Base-by-base conservation (phyloP, 306 rosid genomes). In the Prosopis cineraria region DNA sequence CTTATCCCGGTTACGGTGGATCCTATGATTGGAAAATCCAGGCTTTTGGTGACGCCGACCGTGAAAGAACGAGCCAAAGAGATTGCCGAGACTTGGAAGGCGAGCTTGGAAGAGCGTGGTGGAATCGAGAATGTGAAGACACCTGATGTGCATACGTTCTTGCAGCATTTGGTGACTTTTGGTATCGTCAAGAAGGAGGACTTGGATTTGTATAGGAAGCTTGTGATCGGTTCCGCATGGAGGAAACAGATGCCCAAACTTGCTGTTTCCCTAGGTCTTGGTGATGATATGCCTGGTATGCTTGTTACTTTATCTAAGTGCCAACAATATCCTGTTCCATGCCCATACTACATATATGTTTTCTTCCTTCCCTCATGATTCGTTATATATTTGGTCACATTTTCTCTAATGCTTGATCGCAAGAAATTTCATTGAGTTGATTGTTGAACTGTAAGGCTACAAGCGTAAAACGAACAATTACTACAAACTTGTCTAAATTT, bases 191-290 rank as follows among this genome's bases (percentile, higher is more conserved):
- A 87, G 83, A 80, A 83, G 60, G 85, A 87, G 20, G 97, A 93
- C 69, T 88, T 90, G 66, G 83, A 80, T 81, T 81, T 95, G 78
- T 95, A 93, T 25, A 83, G 96, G 66, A 93, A 95, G 86, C 99
- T 95, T 56, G 97, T 95, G 45, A 93, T 93, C 79, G 91, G 89
- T 24, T 95, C 97, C 10, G 98, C 99, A 17, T 95, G 99, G 99
- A 83, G 99, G 87, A 95, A 91, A 86, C 99, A 93, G 89, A 95
- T 93, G 99, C 99, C 99, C 0, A 95, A 93, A 87, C 97, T 95
- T 39, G 99, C 98, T 0, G 93, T 93, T 64, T 95, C 97, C 0
- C 99, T 95, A 27, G 99, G 99, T 67, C 96, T 95, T n/a, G 58
- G 90, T 16, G 78, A 90, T 31, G 88, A 93, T 81, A 93, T 95